phyloP scores from a whole-genome alignment of 2,329 filamentous ascomycete species.

The Neoascochyta sp. region DNA sequence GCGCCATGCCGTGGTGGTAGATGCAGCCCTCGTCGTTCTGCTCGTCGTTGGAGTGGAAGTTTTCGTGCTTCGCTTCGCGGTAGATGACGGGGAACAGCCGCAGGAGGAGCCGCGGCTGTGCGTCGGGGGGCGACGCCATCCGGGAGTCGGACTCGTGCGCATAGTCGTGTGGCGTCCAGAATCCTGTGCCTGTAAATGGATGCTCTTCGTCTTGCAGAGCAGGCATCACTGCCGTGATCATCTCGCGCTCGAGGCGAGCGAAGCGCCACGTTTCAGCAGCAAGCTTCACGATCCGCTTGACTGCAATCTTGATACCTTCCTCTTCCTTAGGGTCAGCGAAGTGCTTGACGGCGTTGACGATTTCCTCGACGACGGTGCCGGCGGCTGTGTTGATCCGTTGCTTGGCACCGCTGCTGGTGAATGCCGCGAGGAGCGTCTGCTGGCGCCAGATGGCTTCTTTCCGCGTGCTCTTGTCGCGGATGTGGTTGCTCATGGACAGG shows the following conservation, averaged over 20 bases:
- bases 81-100: slow-evolving; percentile 52
- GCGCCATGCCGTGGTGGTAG: slow-evolving; percentile 49
- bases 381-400: slow-evolving; percentile 55
- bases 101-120: slow-evolving; percentile 45
- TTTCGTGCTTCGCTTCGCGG: slow-evolving; percentile 49
- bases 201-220: slow-evolving; percentile 32
- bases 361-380: slow-evolving; percentile 55
- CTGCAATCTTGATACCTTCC: slow-evolving; percentile 49
- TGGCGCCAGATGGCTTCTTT: slow-evolving; percentile 58
- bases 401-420: slow-evolving; percentile 55
- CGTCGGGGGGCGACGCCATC: slow-evolving; percentile 22
- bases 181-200: slow-evolving; percentile 28
- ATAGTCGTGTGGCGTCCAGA: slow-evolving; percentile 36
- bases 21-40: slow-evolving; percentile 45
- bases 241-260: slow-evolving; percentile 55
- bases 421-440: slow-evolving; percentile 56
- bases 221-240: slow-evolving; percentile 52
- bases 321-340: slow-evolving; percentile 51
- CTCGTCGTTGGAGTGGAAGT: slow-evolving; percentile 43
- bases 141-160: slow-evolving; percentile 30
- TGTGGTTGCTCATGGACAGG: slow-evolving; percentile 53
- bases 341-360: slow-evolving; percentile 52
- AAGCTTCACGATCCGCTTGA: slow-evolving; percentile 55
- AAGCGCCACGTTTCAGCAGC: slow-evolving; percentile 58
- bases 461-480: slow-evolving; percentile 54